These are phyloP conservation scores for Chaetomium cochliodes DNA, from an alignment of 495 filamentous ascomycete genomes.

Conservation along the genomic window DNA sequence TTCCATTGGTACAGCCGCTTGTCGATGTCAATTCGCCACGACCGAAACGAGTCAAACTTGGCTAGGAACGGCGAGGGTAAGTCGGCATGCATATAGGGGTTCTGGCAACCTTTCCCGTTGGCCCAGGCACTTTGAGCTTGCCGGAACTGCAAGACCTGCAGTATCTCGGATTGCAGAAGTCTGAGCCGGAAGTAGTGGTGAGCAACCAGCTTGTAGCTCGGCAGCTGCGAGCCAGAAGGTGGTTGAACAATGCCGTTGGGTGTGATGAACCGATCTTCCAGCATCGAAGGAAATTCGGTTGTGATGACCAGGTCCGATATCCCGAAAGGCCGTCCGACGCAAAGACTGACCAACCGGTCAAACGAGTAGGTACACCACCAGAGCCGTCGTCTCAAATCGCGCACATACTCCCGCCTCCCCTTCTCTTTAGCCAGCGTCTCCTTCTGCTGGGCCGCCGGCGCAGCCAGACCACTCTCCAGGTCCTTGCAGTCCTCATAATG, in stretches of 20 bases:
- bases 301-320: constrained; percentile 93
- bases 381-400: constrained; percentile 80
- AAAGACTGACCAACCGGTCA: constrained; percentile 86
- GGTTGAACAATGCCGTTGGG: constrained; percentile 66
- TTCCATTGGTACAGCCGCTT: constrained; percentile 84
- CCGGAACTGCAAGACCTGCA: constrained; percentile 89
- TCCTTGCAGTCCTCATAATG: constrained; percentile 88
- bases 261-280: constrained; percentile 90
- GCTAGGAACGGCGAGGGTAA: constrained; percentile 82
- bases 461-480: constrained; percentile 41
- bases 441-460: constrained; percentile 25
- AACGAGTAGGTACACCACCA: constrained; percentile 98
- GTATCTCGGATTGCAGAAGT: constrained; percentile 91
- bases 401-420: constrained; percentile 79
- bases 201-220: constrained; percentile 84
- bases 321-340: constrained; percentile 89
- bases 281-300: constrained; percentile 83
- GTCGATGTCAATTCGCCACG: constrained; percentile 88
- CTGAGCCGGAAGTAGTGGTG: constrained; percentile 90
- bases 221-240: constrained; percentile 45
- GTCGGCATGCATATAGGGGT: constrained; percentile 72
- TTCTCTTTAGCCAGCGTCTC: constrained; percentile 49
- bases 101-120: constrained; percentile 56
- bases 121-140: constrained; percentile 66
- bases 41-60: constrained; percentile 79